Conservation (phyloP, 306 rosid genomes). For the Malus fusca region DNA sequence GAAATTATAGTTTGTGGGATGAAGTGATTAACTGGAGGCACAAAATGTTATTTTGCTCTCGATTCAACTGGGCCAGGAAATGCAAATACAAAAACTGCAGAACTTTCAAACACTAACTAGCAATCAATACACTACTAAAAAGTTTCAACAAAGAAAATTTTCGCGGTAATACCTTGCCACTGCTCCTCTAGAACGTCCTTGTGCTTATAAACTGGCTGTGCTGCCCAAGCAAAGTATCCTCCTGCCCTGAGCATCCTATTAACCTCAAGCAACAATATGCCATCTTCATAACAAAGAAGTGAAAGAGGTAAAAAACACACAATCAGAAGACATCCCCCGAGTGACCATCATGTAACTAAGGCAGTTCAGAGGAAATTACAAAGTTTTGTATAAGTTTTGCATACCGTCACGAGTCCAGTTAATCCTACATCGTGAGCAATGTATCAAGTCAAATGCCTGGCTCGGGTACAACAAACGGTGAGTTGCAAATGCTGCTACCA, state of each 20-base stretch:
- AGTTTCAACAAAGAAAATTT: not conserved
- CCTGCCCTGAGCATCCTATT: conserved; percentile 92
- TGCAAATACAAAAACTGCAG: not conserved
- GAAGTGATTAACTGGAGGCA: not conserved
- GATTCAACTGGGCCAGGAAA: not conserved
- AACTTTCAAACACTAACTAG: not conserved
- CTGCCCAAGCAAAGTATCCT: conserved; percentile 99
- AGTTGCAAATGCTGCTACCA: conserved; percentile 86
- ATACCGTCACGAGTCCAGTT: conserved; percentile 94
- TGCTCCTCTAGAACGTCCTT: conserved; percentile 82
- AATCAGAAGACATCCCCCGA: conserved; percentile 16
- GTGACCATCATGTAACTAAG: not conserved
- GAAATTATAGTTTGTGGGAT: not conserved
- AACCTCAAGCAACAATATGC: conserved; percentile 87
- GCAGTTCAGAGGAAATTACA: not conserved
- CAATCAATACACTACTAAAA: conserved; percentile 8
- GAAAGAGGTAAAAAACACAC: not conserved
- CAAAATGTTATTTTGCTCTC: not conserved
- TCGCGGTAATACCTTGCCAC: conserved; percentile 69
- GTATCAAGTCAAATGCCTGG: conserved; percentile 89
- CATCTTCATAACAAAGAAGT: conserved; percentile 58
- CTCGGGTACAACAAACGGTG: conserved; percentile 79
- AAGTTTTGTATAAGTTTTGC: not conserved
- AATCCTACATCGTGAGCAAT: conserved; percentile 93
- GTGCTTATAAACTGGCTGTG: conserved; percentile 97